Conservation (phyloP, 345 rosid genomes). For the Acer saccharum region DNA sequence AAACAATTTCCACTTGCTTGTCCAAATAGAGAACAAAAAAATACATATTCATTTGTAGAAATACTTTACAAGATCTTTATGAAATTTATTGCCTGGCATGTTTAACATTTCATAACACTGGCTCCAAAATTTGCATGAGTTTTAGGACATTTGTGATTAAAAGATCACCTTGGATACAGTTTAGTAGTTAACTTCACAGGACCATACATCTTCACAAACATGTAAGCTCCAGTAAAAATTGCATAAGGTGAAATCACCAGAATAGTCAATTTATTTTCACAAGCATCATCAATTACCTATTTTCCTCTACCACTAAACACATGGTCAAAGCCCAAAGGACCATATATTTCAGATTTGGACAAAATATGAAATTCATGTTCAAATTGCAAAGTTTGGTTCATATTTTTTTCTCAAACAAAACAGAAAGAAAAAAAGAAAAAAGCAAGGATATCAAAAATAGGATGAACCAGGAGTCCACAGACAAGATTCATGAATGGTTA, state of each 20-base stretch:
- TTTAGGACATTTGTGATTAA: neutral
- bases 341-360: neutral
- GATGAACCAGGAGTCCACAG: no score
- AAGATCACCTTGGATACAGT: neutral
- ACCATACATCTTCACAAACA: slow-evolving; percentile 2
- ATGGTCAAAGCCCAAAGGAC: neutral
- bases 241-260: neutral
- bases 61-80: neutral
- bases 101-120: neutral
- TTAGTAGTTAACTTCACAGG: neutral
- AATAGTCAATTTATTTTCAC: neutral
- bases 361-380: slow-evolving; percentile 7
- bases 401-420: no score
- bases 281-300: neutral
- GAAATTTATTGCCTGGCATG: neutral
- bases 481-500: no score
- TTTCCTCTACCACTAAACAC: neutral
- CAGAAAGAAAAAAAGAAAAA: no score
- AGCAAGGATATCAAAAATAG: no score
- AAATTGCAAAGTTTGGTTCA: neutral
- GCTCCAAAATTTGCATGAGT: neutral
- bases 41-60: neutral
- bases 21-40: slow-evolving; percentile 9
- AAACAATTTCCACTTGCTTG: neutral
- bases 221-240: neutral